These are phyloP conservation scores for Buxus sempervirens DNA, from an alignment of 164 flowering plant species.

Conservation along the genomic window DNA sequence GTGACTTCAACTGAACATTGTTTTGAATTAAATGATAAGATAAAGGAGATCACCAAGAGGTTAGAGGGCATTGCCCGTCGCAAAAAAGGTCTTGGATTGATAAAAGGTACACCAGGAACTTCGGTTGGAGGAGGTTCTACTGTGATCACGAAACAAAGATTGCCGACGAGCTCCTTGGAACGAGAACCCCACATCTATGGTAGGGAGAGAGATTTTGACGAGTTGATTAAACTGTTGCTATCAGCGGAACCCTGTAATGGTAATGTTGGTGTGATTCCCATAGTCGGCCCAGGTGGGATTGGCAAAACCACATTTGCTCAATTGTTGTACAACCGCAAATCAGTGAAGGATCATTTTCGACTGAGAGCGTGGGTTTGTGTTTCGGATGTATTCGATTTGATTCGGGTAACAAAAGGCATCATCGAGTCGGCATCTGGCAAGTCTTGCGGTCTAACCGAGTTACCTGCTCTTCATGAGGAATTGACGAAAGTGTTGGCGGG, in stretches of 20 bases:
- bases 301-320: constrained; percentile 3
- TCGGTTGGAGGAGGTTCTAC: no score
- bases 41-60: no score
- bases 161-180: no score
- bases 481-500: neutral
- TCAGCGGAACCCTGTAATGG: neutral
- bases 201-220: no score
- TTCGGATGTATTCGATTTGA: neutral
- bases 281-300: neutral
- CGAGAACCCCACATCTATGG: no score
- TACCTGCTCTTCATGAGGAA: neutral
- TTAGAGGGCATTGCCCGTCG: no score
- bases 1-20: no score
- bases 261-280: neutral
- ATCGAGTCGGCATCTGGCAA: neutral
- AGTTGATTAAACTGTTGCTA: neutral
- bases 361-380: neutral
- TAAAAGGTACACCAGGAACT: no score
- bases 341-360: neutral
- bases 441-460: neutral
- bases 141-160: no score
- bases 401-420: neutral
- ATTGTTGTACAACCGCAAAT: neutral
- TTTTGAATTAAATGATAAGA: no score
- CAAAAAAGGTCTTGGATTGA: no score